Percentiles rank a stretch among this genome's conserved stretches.
These are phyloP conservation scores for Entomortierella beljakovae DNA, from an alignment of 192 early-diverging fungal genomes.

Conservation along the genomic window DNA sequence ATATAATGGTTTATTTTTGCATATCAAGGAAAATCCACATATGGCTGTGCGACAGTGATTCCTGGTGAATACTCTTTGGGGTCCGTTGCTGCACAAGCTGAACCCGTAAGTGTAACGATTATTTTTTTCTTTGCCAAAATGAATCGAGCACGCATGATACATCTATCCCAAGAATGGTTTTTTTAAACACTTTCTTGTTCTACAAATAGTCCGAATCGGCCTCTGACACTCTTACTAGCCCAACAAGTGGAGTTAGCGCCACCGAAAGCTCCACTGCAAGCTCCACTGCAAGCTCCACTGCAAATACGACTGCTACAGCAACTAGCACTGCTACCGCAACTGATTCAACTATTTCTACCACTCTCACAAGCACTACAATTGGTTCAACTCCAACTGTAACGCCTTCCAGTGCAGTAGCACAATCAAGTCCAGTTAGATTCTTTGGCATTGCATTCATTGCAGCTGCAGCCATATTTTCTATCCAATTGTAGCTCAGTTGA, in stretches of 20 bases:
- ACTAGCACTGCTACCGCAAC: neutral
- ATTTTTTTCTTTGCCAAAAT: too few relatives aligned
- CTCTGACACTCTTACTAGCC: neutral
- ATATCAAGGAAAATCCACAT: constrained; percentile 44
- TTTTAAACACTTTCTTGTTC: too few relatives aligned
- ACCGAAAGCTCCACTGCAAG: neutral
- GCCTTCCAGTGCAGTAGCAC: constrained; percentile 5
- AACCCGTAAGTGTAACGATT: constrained; percentile 12
- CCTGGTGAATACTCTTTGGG: constrained; percentile 59
- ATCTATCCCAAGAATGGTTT: too few relatives aligned
- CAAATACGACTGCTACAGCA: neutral
- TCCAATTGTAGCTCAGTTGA: neutral
- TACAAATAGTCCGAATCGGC: too few relatives aligned
- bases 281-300: neutral
- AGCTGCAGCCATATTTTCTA: constrained; percentile 1
- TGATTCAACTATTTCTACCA: neutral
- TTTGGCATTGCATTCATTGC: constrained; percentile 4
- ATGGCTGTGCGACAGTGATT: constrained; percentile 57
- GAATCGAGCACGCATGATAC: too few relatives aligned
- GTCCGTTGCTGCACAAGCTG: neutral
- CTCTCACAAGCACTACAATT: too few relatives aligned
- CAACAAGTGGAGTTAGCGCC: neutral
- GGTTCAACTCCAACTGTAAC: neutral
- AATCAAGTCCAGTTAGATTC: constrained; percentile 2
- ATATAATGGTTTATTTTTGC: neutral